Evolutionary conservation across 176 grass and related monocot species (phyloP).

Genomic region (Cymbopogon citratus): DNA sequence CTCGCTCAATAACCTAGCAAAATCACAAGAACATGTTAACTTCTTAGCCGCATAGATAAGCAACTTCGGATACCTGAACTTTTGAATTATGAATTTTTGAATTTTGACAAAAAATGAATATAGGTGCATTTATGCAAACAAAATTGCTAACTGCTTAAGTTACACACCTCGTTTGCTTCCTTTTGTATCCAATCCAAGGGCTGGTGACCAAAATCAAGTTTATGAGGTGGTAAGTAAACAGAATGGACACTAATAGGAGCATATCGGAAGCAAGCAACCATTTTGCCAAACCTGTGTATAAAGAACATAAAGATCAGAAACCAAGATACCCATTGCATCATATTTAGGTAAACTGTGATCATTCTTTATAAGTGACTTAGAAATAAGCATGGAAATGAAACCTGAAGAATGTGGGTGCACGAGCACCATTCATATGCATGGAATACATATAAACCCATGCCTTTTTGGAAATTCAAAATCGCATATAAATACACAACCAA

Average conservation of each 20-base stretch:
- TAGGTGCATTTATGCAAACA: constrained; percentile 13
- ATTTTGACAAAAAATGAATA: constrained; percentile 9
- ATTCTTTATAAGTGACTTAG: constrained; percentile 13
- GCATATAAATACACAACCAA: not conserved
- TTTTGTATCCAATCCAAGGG: constrained; percentile 80
- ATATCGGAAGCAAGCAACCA: constrained; percentile 86
- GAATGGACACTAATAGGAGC: constrained; percentile 80
- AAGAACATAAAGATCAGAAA: constrained; percentile 36
- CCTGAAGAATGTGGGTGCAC: not conserved
- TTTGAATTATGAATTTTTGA: not conserved
- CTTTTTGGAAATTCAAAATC: not conserved
- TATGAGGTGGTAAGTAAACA: constrained; percentile 81
- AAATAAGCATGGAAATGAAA: not conserved
- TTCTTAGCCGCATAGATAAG: constrained; percentile 11
- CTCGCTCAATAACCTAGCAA: constrained; percentile 60
- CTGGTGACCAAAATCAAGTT: constrained; percentile 80
- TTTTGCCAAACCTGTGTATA: constrained; percentile 72
- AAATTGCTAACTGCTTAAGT: constrained; percentile 26
- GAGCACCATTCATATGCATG: not conserved
- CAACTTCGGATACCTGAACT: constrained; percentile 12
- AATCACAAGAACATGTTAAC: constrained; percentile 25
- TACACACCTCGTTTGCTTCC: constrained; percentile 81
- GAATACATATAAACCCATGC: not conserved
- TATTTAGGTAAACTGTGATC: constrained; percentile 5
- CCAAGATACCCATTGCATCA: not conserved